Evolutionary conservation across 1,284 basidiomycete genomes (phyloP).

Genomic region (Anthracocystis panici-leucophaei): DNA sequence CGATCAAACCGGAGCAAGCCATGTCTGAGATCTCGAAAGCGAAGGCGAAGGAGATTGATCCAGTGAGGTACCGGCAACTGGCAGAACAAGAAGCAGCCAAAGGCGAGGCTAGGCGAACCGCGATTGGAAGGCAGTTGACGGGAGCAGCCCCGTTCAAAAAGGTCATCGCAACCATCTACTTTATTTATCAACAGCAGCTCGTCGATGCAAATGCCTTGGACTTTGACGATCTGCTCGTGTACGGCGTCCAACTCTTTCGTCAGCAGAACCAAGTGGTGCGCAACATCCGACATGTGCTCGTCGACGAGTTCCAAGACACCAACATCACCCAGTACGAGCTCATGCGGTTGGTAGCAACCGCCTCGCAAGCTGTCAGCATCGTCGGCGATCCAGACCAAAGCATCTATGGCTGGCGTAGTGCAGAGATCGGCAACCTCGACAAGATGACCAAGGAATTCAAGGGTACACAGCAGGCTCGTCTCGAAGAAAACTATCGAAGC

Average conservation of each 20-base stretch:
- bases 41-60: slow-evolving; percentile 77
- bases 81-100: slow-evolving; percentile 36
- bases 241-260: slow-evolving; percentile 77
- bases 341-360: slow-evolving; percentile 74
- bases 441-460: slow-evolving; percentile 61
- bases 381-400: slow-evolving; percentile 95
- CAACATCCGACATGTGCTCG: slow-evolving; percentile 82
- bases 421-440: slow-evolving; percentile 70
- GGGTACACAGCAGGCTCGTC: slow-evolving; percentile 75
- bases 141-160: slow-evolving; percentile 31
- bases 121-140: slow-evolving; percentile 23
- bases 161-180: slow-evolving; percentile 73
- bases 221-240: slow-evolving; percentile 88
- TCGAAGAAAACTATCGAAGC: slow-evolving; percentile 90
- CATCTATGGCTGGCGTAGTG: slow-evolving; percentile 90
- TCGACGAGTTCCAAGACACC: slow-evolving; percentile 94
- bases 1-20: slow-evolving; percentile 76
- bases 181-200: slow-evolving; percentile 78
- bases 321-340: slow-evolving; percentile 87
- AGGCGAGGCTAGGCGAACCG: slow-evolving; percentile 12
- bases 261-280: slow-evolving; percentile 74
- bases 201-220: slow-evolving; percentile 80
- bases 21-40: slow-evolving; percentile 81
- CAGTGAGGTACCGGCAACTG: slow-evolving; percentile 23
- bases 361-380: slow-evolving; percentile 75